Evolutionary conservation across 306 rosid genomes (phyloP).

Genomic region (Prunus mongolica): DNA sequence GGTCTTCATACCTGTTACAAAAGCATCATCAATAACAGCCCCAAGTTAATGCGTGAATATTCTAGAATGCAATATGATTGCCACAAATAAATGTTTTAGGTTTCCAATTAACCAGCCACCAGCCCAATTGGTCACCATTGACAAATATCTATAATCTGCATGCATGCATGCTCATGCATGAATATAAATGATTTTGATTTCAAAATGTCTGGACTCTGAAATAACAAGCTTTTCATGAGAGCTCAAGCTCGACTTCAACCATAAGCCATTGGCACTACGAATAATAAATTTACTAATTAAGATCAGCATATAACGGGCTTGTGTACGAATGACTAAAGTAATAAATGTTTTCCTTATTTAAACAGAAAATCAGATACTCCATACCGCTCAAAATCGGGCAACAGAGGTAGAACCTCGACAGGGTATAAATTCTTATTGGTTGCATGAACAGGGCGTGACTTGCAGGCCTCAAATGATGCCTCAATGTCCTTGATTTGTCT

Average conservation of each 20-base stretch:
- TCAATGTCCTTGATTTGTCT: slow-evolving; percentile 92
- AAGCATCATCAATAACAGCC: slow-evolving; percentile 19
- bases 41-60: slow-evolving; percentile 8
- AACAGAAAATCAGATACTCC: slow-evolving; percentile 3
- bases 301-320: not conserved
- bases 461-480: slow-evolving; percentile 98
- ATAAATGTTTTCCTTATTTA: not conserved
- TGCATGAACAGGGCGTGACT: slow-evolving; percentile 87
- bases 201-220: not conserved
- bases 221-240: not conserved
- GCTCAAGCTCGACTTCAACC: not conserved
- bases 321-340: not conserved
- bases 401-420: slow-evolving; percentile 86
- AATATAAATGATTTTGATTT: not conserved
- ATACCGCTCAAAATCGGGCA: slow-evolving; percentile 88
- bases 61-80: not conserved
- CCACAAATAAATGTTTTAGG: not conserved
- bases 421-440: slow-evolving; percentile 81
- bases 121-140: not conserved
- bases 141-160: not conserved
- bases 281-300: not conserved
- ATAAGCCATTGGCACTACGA: not conserved
- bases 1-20: slow-evolving; percentile 64
- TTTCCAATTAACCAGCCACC: not conserved
- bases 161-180: not conserved